Evolutionary conservation across 176 grass and related monocot genomes (phyloP), one percentile per base, ranked within the genome.

Genomic region (Tillandsia fasciculata): DNA sequence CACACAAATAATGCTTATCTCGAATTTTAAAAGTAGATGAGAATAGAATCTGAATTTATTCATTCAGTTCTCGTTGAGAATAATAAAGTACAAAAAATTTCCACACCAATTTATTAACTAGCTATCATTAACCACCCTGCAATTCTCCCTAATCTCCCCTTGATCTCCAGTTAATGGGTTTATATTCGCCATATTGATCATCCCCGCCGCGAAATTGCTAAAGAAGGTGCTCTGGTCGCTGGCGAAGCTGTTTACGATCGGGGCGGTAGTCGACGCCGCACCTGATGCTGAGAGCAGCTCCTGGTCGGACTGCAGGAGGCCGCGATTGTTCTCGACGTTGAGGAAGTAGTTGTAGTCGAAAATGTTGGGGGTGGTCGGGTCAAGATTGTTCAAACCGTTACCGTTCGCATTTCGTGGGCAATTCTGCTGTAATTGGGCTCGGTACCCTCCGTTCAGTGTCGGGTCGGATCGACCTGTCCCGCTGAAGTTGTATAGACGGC

Each of bases 161-260:
- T 2, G 1, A 51, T 77, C 27, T 52, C 73, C 14, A 1, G 83
- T 93, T 0, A 86, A 7, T 1, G 83, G 86, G 8, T 1, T 17
- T 0, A 89, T 75, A 64, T 84, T 93, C 1, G 83, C 86, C 90
- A 93, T 94, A 13, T 82, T 79, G 68, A 90, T 84, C 86, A 94
- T 94, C 2, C 83, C 80, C 28, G 18, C 17, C 0, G 71, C 83
- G 10, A 94, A 94, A 7, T 7, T 75, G 0, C 1, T 2, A 52
- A 94, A 94, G 83, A 94, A 94, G 15, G 71, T 69, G 1, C 13
- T 64, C 64, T 86, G 86, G 72, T 80, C 83, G 14, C 13, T n/a
- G 0, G 83, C 90, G 3, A 89, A 94, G 65, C 52, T 11, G 50
- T 81, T 72, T 18, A 94, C 80, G 65, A 89, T 59, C 0, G 86